phyloP scores from a whole-genome alignment of 108 stramenopile genomes.

The Pinguiococcus pyrenoidosus region DNA sequence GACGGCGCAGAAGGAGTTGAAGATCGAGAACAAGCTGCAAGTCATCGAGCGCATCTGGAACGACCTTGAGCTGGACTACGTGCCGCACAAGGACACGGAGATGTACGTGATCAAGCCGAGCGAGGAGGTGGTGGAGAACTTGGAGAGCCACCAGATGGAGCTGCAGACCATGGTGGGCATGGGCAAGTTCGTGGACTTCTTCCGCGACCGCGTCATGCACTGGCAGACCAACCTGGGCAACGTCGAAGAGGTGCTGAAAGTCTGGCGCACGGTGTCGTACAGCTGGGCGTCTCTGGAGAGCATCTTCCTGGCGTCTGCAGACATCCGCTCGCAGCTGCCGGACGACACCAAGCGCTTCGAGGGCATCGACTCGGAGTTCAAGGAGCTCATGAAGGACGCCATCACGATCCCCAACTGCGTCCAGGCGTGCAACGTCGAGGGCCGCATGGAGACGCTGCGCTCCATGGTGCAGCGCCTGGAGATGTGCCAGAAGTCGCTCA shows the following conservation, averaged over 20 bases:
- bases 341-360: conserved; percentile 82
- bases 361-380: conserved; percentile 70
- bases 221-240: conserved; percentile 59
- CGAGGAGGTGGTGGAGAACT: conserved; percentile 63
- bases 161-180: conserved; percentile 71
- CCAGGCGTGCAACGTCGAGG: conserved; percentile 62
- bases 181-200: conserved; percentile 79
- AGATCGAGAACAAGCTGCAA: conserved; percentile 68
- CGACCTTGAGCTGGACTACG: conserved; percentile 54
- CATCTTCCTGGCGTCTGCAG: conserved; percentile 69
- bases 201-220: conserved; percentile 58
- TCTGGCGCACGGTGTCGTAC: conserved; percentile 60
- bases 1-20: conserved; percentile 68
- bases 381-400: conserved; percentile 72
- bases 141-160: conserved; percentile 77
- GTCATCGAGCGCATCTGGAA: conserved; percentile 61
- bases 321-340: conserved; percentile 69
- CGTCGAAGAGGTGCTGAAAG: conserved; percentile 61
- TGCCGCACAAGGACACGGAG: conserved; percentile 61
- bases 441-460: conserved; percentile 48
- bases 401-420: conserved; percentile 54
- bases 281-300: conserved; percentile 66
- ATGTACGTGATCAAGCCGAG: conserved; percentile 57
- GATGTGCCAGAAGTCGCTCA: conserved; percentile 73
- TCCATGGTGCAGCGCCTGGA: conserved; percentile 67